Base-by-base conservation (phyloP, 2,329 filamentous ascomycete species). In the Ceratocystis colombiana region DNA sequence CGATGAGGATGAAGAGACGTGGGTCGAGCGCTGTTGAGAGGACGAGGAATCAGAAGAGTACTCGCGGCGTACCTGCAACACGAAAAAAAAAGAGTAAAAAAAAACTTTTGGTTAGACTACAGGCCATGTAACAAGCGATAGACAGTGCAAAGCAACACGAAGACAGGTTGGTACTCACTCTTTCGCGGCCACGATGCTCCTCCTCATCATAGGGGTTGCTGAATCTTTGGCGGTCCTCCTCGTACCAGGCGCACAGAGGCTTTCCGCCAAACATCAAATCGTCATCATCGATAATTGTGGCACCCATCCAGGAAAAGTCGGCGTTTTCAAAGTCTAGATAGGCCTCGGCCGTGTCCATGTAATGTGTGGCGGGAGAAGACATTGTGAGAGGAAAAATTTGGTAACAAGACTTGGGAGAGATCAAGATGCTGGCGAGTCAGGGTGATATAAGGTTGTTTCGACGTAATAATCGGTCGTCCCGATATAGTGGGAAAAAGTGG, bases 221-320 rank as follows among this genome's bases (percentile, higher is more conserved):
- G 64, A 77, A 72, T 20, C 76, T 74, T 62, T 77, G 74, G 53
- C 80, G 77, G 69, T 83, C 81, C 74, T 85, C 82, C 73, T 85
- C 82, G 72, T 85, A 83, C 82, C 82, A 84, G 17, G 78, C 75
- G 72, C 81, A 82, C 53, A 85, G 73, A 48, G 81, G 77, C 77
- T 84, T 85, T 70, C 82, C 82, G 66, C 82, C 81, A 70, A 84
- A 85, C 72, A 79, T 84, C 46, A 85, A 76, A 69, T 85, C 82
- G 66, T 84, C 82, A 71, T 85, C 82, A 66, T 85, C 82, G 68
- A 82, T 76, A 62, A 80, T 44, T 80, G 78, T 65, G 79, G 77
- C 69, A 82, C 78, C 82, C 81, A 84, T 59, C 74, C 68, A 68
- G 75, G 66, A 73, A 53, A 73, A 66, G 28, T 62, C 62, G 59